A percentile compares a stretch with the other conserved stretches of the same genome.
Evolutionary conservation across 2,329 filamentous ascomycete species (phyloP).

Genomic region (Helotiales sp.): DNA sequence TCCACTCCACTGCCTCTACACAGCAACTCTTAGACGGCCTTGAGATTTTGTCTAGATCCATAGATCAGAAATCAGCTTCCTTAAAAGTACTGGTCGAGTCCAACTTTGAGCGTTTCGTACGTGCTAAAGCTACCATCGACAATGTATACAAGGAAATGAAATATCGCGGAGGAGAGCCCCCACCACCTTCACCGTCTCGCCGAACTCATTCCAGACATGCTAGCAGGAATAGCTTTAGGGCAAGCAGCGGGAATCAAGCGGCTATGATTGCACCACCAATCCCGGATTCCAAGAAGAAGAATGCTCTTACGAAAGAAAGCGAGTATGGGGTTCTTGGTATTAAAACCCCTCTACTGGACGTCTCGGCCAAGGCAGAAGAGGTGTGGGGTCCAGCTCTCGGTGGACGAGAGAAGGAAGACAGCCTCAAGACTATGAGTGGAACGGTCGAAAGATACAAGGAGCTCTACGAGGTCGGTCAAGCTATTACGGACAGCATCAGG

Average conservation of each 20-base stretch:
- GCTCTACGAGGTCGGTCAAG: conserved; percentile 77
- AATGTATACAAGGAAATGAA: conserved; percentile 99
- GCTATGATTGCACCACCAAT: conserved; percentile 30
- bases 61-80: conserved; percentile 96
- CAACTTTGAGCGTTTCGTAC: conserved; percentile 97
- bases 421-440: conserved; percentile 73
- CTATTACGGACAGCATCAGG: conserved; percentile 81
- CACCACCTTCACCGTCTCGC: conserved; percentile 37
- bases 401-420: conserved; percentile 87
- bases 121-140: conserved; percentile 96
- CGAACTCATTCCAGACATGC: conserved; percentile 36
- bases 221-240: conserved; percentile 39
- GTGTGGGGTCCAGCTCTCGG: conserved; percentile 95
- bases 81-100: conserved; percentile 95
- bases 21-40: conserved; percentile 78
- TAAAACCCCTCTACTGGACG: conserved; percentile 82
- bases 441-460: conserved; percentile 78
- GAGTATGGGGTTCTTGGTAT: conserved; percentile 89
- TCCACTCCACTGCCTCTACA: conserved; percentile 84
- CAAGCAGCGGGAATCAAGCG: conserved; percentile 38
- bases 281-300: conserved; percentile 71
- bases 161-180: conserved; percentile 60
- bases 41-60: conserved; percentile 83
- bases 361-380: conserved; percentile 91
- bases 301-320: conserved; percentile 87